phyloP scores from a whole-genome alignment of 2,329 filamentous ascomycete species.

The Zymoseptoria ardabiliae region DNA sequence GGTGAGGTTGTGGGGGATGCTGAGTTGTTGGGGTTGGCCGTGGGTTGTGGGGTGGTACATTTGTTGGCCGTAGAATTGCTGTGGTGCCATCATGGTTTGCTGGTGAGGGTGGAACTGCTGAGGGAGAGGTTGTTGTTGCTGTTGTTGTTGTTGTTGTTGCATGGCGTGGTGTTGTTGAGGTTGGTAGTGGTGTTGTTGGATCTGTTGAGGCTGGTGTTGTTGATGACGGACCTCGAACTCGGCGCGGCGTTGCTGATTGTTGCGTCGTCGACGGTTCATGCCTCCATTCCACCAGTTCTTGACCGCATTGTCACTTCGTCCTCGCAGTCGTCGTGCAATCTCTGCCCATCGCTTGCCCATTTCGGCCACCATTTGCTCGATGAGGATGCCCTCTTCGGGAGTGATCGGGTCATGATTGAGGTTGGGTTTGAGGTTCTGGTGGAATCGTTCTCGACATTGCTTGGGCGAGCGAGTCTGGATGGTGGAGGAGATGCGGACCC shows the following conservation, averaged over 20 bases:
- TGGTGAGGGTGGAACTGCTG: constrained; percentile 8
- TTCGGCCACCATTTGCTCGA: constrained; percentile 67
- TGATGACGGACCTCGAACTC: constrained; percentile 28
- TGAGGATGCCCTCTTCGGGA: constrained; percentile 65
- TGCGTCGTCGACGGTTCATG: constrained; percentile 65
- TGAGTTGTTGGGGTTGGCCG: too few species aligned
- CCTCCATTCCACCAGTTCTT: constrained; percentile 99
- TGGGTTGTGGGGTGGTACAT: background rate
- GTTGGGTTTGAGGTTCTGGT: constrained; percentile 85
- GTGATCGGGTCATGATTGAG: constrained; percentile 71
- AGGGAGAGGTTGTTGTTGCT: constrained; percentile 21
- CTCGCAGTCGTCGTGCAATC: constrained; percentile 72
- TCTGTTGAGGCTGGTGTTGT: constrained; percentile 4
- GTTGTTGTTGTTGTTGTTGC: constrained; percentile 14
- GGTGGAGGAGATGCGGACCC: constrained; percentile 75
- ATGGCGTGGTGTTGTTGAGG: constrained; percentile 16
- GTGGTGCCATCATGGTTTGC: constrained; percentile 10
- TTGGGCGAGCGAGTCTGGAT: constrained; percentile 78
- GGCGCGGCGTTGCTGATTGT: constrained; percentile 30
- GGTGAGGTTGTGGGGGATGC: too few species aligned
- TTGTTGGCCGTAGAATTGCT: constrained; percentile 2
- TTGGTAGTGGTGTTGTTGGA: constrained; percentile 11
- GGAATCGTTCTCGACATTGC: constrained; percentile 89
- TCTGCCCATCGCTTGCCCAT: constrained; percentile 90
- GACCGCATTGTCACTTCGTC: constrained; percentile 87